Conservation (phyloP, 495 filamentous ascomycete genomes). For the Hypomontagnella submonticulosa region DNA sequence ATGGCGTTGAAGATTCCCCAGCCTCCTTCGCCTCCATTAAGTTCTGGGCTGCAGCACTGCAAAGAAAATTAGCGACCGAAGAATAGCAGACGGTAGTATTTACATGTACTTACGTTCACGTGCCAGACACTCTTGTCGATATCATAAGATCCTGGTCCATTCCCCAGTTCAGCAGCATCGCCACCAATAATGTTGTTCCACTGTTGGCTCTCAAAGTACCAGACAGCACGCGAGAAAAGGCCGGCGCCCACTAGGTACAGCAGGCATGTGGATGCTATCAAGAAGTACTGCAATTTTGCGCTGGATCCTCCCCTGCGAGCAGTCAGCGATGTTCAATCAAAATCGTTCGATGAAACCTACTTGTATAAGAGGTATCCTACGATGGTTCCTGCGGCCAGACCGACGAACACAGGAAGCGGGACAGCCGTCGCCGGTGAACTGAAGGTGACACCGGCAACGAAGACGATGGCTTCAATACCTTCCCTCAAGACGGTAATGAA, state of each 20-base stretch:
- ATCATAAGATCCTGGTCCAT: slow-evolving; percentile 88
- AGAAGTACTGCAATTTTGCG: slow-evolving; percentile 78
- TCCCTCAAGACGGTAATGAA: slow-evolving; percentile 88
- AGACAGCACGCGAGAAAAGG: slow-evolving; percentile 79
- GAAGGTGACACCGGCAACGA: slow-evolving; percentile 82
- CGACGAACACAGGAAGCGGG: slow-evolving; percentile 76
- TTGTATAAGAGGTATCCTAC: slow-evolving; percentile 81
- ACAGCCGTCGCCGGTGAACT: slow-evolving; percentile 77
- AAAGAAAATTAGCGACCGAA: slow-evolving; percentile 3
- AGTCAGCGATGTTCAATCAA: slow-evolving; percentile 20
- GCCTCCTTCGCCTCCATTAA: slow-evolving; percentile 79
- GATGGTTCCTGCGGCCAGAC: slow-evolving; percentile 68
- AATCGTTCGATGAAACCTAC: slow-evolving; percentile 58
- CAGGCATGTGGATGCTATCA: slow-evolving; percentile 83
- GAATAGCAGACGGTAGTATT: neutral
- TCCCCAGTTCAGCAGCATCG: slow-evolving; percentile 78
- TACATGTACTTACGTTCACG: slow-evolving; percentile 73
- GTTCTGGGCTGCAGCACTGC: slow-evolving; percentile 78
- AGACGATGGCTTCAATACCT: slow-evolving; percentile 83
- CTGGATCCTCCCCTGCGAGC: slow-evolving; percentile 59
- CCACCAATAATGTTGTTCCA: slow-evolving; percentile 77
- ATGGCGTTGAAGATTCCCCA: slow-evolving; percentile 93
- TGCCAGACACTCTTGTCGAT: slow-evolving; percentile 90
- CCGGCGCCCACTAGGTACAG: slow-evolving; percentile 89
- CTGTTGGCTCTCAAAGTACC: slow-evolving; percentile 72